Evolutionary conservation across 495 filamentous ascomycete genomes (phyloP), one percentile per base, ranked within the genome.

Genomic region (Hypoxylon rickii): DNA sequence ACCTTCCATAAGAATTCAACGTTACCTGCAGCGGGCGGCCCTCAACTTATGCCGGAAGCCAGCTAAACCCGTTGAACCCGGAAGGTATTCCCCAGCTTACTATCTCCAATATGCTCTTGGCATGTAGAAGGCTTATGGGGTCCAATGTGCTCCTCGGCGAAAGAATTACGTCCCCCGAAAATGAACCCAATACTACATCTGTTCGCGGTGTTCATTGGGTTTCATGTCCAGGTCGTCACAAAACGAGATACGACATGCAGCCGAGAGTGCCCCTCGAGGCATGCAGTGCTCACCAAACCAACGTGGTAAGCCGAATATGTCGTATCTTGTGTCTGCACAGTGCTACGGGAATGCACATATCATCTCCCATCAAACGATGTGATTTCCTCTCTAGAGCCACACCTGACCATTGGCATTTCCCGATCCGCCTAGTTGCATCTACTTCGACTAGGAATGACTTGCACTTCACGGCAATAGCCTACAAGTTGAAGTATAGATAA

Each of bases 1-100:
- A 79, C 18, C 76, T 84, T 12, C 79, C 84, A n/a, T 86, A 61
- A 78, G 60, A 46, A 13, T 22, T 31, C 17, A 42, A 18, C 32
- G 37, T 6, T 19, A 13, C 29, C 12, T 47, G n/a, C 34, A 29
- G 12, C 16, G 17, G 37, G 21, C 29, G 32, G 29, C 7, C 37
- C n/a, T 44, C 42, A 50, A 21, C 47, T 33, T 38, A 45, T 44
- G 21, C 36, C 29, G 13, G 41, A 51, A 33, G 17, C n/a, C 16
- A 16, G 38, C 24, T 3, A 34, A 44, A 17, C 42, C 31, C 18
- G 2, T 29, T 33, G 8, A 53, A 39, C 34, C 44, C 15, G 15
- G 5, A 11, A 29, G 19, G 12, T 33, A 24, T 36, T 24, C 29
- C 13, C 42, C n/a, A 41, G 26, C 18, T 5, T n/a, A 38, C 34